Conservation (phyloP, 192 early-diverging fungal species). For the Coemansia sp. region DNA sequence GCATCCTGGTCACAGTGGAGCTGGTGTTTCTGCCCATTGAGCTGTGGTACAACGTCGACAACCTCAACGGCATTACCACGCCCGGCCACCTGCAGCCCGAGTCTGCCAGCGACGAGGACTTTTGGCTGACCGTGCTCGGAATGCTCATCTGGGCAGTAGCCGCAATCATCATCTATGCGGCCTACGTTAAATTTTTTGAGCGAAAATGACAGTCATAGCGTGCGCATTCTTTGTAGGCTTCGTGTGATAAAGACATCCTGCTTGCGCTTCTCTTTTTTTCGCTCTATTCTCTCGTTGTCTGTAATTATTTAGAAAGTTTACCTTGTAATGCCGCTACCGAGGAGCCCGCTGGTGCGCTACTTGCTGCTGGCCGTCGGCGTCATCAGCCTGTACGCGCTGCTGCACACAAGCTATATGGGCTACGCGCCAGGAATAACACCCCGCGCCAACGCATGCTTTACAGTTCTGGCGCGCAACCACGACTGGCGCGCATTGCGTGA, state of each 20-base stretch:
- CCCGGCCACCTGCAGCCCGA: conserved; percentile 35
- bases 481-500: conserved; percentile 61
- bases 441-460: conserved; percentile 60
- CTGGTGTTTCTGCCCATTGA: conserved; percentile 49
- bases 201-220: conserved; percentile 7
- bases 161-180: conserved; percentile 23
- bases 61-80: conserved; percentile 43
- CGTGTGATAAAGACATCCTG: no score
- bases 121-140: conserved; percentile 40
- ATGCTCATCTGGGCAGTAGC: conserved; percentile 35
- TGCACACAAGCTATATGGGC: conserved; percentile 44
- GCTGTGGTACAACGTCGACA: conserved; percentile 49
- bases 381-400: conserved; percentile 23
- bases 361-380: conserved; percentile 24
- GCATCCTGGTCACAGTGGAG: conserved; percentile 35
- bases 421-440: conserved; percentile 33
- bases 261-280: neutral
- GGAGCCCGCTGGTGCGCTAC: conserved; percentile 40
- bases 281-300: neutral
- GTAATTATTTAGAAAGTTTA: neutral
- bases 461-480: conserved; percentile 67
- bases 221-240: neutral
- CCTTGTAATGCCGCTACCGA: conserved; percentile 22
- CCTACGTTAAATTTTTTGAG: conserved; percentile 46
- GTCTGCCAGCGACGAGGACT: conserved; percentile 21